Evolutionary conservation across 2,329 filamentous ascomycete species (phyloP), one percentile per base, ranked within the genome.

Genomic region (Chalaropsis thielavioides): DNA sequence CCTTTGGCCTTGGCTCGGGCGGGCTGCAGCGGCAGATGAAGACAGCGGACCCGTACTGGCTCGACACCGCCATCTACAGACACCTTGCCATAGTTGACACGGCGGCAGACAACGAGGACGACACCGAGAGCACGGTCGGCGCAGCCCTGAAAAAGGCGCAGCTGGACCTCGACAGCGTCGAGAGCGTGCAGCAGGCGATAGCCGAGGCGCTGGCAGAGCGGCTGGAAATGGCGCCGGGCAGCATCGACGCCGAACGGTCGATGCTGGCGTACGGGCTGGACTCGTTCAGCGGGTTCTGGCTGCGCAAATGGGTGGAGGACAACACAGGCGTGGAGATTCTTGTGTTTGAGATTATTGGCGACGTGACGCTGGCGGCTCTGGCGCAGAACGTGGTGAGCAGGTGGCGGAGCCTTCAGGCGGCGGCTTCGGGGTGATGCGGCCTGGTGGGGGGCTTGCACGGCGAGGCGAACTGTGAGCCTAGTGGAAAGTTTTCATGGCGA

Each of bases 1-100:
- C 80, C n/a, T 76, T 80, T 22, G 79, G 80, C 6, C 76, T 82
- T 13, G 80, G 81, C 11, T 82, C 80, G 0, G 81, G 81, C 19
- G 81, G 81, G 0, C 73, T 83, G 17, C 75, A 80, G 13, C 71
- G 72, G 4, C 81, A 83, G 68, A 83, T 81, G 70, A 73, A 76
- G 63, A 77, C 79, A 0, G 73, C 76, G 0, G 80, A 83, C 67
- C 79, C 81, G 0, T 83, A 81, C 71, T 83, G 80, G 80, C 75
- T 78, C 10, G 76, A 75, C 5, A 79, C 78, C 0, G 75, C 79
- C 0, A 72, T 81, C 44, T 83, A 80, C 66, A 72, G 75, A 1
- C 75, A 77, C 63, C 75, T 83, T 56, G 78, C 79, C 66, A 70
- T 76, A 27, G 72, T 82, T 3, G 80, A 83, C 69, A 68, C 71